phyloP scores from a whole-genome alignment of 495 filamentous ascomycete genomes.

The Penicillium flavigenum region DNA sequence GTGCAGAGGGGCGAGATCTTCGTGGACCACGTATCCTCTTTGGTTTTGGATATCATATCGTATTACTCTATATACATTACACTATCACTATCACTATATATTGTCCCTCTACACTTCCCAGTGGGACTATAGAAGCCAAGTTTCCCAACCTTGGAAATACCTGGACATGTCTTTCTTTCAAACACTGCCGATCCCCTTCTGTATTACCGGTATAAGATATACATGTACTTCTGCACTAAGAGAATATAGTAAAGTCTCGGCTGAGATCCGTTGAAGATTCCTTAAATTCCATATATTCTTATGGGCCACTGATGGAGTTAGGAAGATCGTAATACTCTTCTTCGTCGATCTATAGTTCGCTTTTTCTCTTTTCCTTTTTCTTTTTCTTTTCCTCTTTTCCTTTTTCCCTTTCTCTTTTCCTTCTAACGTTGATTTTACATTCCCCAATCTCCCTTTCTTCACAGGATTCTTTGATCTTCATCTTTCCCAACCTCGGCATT shows the following conservation, averaged over 20 bases:
- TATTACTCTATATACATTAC: neutral
- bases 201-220: constrained; percentile 21
- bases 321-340: constrained; percentile 28
- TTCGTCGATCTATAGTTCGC: constrained; percentile 32
- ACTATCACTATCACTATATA: too few relatives aligned
- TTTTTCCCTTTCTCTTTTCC: constrained; percentile 5
- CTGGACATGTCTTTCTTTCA: too few relatives aligned
- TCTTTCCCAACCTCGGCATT: constrained; percentile 29
- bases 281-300: constrained; percentile 28
- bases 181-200: constrained; percentile 36
- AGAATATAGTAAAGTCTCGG: constrained; percentile 1
- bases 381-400: constrained; percentile 26
- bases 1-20: constrained; percentile 29
- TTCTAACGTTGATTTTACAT: neutral
- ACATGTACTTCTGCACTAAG: neutral
- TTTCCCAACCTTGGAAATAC: too few relatives aligned
- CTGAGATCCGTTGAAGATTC: constrained; percentile 33
- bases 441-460: constrained; percentile 13
- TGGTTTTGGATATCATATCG: neutral
- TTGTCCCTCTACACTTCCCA: too few relatives aligned
- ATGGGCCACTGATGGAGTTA: constrained; percentile 34
- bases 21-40: constrained; percentile 1
- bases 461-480: constrained; percentile 27
- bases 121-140: too few relatives aligned
- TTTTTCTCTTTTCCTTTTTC: neutral